Conservation (phyloP, 768 basidiomycete genomes). For the Auricularia heimuer region DNA sequence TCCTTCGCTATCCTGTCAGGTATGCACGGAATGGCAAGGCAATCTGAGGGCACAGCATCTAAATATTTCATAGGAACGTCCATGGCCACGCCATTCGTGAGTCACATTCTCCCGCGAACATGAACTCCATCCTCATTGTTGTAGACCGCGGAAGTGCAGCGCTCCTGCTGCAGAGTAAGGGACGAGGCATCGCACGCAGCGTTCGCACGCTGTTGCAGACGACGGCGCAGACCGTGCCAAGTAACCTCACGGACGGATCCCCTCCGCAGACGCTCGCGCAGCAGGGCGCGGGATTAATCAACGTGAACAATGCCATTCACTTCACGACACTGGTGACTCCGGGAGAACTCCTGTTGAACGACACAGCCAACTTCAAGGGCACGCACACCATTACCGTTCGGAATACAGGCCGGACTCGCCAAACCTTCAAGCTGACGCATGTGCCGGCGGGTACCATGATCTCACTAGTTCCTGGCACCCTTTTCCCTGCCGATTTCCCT, state of each 20-base stretch:
- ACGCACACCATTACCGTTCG: conserved; percentile 24
- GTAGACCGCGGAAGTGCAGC: conserved; percentile 32
- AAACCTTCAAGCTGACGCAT: conserved; percentile 41
- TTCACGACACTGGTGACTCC: conserved; percentile 43
- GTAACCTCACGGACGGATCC: conserved; percentile 37
- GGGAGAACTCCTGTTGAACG: conserved; percentile 51
- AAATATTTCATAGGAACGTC: conserved; percentile 20
- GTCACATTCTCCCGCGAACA: too few relatives aligned
- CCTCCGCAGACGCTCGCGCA: conserved; percentile 43
- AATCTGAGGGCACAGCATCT: background rate
- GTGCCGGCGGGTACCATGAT: conserved; percentile 48
- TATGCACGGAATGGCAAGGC: too few relatives aligned
- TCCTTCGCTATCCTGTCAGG: conserved; percentile 32
- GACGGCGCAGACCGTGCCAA: conserved; percentile 35
- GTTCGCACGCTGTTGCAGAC: conserved; percentile 38
- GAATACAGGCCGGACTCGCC: conserved; percentile 35
- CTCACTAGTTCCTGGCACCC: conserved; percentile 33
- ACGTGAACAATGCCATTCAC: conserved; percentile 49
- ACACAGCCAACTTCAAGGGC: conserved; percentile 44
- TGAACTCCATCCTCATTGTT: too few relatives aligned
- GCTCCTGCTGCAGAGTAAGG: conserved; percentile 33
- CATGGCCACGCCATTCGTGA: conserved; percentile 30
- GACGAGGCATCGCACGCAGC: conserved; percentile 22
- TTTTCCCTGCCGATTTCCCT: conserved; percentile 37
- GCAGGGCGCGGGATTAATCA: conserved; percentile 47